These are phyloP conservation scores for Rutstroemia sp. DNA, from an alignment of 2,329 filamentous ascomycete species.

Conservation along the genomic window DNA sequence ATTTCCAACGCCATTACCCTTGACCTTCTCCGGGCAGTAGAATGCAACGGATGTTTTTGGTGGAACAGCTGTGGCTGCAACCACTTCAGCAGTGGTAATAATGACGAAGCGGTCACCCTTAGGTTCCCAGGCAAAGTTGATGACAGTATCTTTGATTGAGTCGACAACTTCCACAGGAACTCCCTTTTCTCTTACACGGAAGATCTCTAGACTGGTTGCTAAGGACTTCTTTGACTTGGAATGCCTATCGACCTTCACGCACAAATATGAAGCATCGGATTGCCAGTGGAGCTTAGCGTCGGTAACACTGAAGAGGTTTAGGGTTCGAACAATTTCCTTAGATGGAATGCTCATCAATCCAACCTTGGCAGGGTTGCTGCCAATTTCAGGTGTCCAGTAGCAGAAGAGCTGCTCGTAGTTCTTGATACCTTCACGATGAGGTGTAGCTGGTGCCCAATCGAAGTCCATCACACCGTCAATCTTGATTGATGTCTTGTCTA, in stretches of 20 bases:
- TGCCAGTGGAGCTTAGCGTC: constrained; percentile 99
- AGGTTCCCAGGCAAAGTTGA: constrained; percentile 99
- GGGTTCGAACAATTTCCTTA: constrained; percentile 86
- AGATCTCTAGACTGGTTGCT: constrained; percentile 95
- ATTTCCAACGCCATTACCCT: constrained; percentile 74
- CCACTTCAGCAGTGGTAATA: constrained; percentile 86
- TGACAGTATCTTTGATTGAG: constrained; percentile 94
- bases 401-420: constrained; percentile 92
- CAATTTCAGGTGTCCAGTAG: constrained; percentile 98
- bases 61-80: constrained; percentile 68
- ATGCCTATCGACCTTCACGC: constrained; percentile 97
- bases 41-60: constrained; percentile 94
- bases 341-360: constrained; percentile 92
- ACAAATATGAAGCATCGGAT: constrained; percentile 86
- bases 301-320: constrained; percentile 96
- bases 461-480: constrained; percentile 96
- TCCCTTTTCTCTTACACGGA: constrained; percentile 94
- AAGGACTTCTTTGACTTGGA: constrained; percentile 99
- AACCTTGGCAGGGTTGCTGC: constrained; percentile 96
- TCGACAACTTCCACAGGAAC: constrained; percentile 98
- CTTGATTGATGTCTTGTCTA: constrained; percentile 90
- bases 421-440: constrained; percentile 78
- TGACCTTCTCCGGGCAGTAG: constrained; percentile 93
- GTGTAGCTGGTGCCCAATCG: constrained; percentile 86
- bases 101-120: constrained; percentile 96